phyloP scores from a whole-genome alignment of 257 asterid species.

The Solanum chmielewskii region DNA sequence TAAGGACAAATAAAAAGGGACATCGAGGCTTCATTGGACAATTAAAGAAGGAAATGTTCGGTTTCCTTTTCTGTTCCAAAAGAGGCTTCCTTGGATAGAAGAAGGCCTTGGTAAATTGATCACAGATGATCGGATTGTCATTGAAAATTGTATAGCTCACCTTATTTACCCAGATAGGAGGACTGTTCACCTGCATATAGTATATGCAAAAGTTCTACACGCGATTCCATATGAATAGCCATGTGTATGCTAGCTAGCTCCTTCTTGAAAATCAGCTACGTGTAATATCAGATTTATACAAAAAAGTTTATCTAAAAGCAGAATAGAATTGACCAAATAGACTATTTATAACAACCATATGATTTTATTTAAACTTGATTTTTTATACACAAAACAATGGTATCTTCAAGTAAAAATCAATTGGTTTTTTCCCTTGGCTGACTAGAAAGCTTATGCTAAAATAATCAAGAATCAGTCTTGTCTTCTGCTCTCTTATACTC shows the following conservation, averaged over 20 bases:
- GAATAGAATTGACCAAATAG: background rate
- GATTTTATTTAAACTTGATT: background rate
- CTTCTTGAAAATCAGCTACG: background rate
- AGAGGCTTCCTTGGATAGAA: slow-evolving; percentile 90
- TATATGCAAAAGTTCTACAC: background rate
- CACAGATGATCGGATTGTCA: slow-evolving; percentile 74
- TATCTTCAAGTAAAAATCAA: background rate
- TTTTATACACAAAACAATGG: background rate
- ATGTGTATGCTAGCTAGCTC: background rate
- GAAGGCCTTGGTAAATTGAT: slow-evolving; percentile 73
- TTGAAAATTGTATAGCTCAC: slow-evolving; percentile 76
- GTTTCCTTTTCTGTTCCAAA: background rate
- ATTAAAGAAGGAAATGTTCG: too few relatives aligned
- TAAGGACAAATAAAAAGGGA: too few relatives aligned
- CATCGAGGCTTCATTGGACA: too few relatives aligned
- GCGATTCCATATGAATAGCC: background rate
- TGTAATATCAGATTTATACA: background rate
- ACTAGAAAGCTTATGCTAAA: background rate
- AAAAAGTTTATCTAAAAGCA: background rate
- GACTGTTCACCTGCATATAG: slow-evolving; percentile 18
- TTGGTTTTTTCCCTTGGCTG: background rate
- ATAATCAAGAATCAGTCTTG: slow-evolving; percentile 10
- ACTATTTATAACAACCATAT: background rate
- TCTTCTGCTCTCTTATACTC: slow-evolving; percentile 66
- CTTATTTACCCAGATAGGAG: slow-evolving; percentile 67